Evolutionary conservation across 139 green algal genomes (phyloP).

Genomic region (Picochlorum sp.): DNA sequence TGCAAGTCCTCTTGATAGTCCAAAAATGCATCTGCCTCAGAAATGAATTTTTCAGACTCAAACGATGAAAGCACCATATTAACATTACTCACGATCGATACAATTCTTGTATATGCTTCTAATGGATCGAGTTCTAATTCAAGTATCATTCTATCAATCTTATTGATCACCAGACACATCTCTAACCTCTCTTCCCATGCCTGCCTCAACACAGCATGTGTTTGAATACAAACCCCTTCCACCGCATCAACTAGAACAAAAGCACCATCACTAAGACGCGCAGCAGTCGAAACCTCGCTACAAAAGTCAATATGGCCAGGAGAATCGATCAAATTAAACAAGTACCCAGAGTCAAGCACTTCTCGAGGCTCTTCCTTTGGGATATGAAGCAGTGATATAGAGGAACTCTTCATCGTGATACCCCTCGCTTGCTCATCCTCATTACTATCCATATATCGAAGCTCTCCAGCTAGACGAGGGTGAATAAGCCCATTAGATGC

Average conservation of each 20-base stretch:
- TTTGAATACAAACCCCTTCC: constrained; percentile 98
- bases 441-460: constrained; percentile 83
- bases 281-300: constrained; percentile 89
- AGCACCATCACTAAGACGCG: constrained; percentile 83
- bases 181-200: constrained; percentile 37
- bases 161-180: constrained; percentile 93
- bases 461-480: constrained; percentile 72
- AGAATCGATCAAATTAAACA: constrained; percentile 98
- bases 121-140: constrained; percentile 73
- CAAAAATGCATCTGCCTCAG: constrained; percentile 84
- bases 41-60: constrained; percentile 75
- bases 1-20: constrained; percentile 14
- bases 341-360: constrained; percentile 40
- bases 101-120: constrained; percentile 72
- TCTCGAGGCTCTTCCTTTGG: constrained; percentile 40
- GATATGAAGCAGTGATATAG: constrained; percentile 88
- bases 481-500: constrained; percentile 96
- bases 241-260: constrained; percentile 94
- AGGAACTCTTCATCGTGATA: constrained; percentile 98
- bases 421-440: constrained; percentile 92
- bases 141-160: constrained; percentile 89
- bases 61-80: constrained; percentile 93
- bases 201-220: constrained; percentile 91
- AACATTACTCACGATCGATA: constrained; percentile 77
- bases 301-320: constrained; percentile 99